Evolutionary conservation across 2,329 filamentous ascomycete species (phyloP).

Genomic region (Xylariaceae sp.): DNA sequence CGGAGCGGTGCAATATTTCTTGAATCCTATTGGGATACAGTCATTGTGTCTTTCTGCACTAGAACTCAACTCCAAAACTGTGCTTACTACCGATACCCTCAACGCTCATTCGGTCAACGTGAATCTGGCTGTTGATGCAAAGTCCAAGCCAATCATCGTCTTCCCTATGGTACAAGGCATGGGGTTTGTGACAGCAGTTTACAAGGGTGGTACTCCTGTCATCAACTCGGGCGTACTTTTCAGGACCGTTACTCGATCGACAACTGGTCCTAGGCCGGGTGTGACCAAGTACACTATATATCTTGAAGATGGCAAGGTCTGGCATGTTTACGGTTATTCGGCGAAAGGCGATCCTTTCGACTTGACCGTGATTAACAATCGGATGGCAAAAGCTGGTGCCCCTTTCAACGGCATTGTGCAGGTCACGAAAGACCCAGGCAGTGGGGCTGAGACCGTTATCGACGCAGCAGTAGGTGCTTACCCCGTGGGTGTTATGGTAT

Average conservation of each 20-base stretch:
- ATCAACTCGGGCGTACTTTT: constrained; percentile 75
- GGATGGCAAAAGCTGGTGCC: constrained; percentile 58
- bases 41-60: constrained; percentile 74
- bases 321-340: constrained; percentile 75
- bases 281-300: constrained; percentile 72
- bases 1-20: constrained; percentile 66
- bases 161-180: constrained; percentile 89
- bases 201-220: constrained; percentile 64
- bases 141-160: constrained; percentile 57
- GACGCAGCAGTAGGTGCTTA: constrained; percentile 76
- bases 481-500: constrained; percentile 59
- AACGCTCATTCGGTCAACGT: constrained; percentile 62
- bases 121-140: constrained; percentile 56
- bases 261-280: constrained; percentile 54
- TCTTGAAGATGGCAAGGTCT: constrained; percentile 68
- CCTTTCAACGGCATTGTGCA: constrained; percentile 78
- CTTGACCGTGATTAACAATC: constrained; percentile 65
- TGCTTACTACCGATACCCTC: constrained; percentile 49
- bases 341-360: constrained; percentile 57
- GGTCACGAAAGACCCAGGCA: constrained; percentile 68
- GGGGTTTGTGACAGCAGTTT: constrained; percentile 78
- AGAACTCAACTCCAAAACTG: constrained; percentile 62
- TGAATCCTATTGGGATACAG: constrained; percentile 78
- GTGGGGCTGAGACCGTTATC: constrained; percentile 61
- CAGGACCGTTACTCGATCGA: constrained; percentile 57